Evolutionary conservation across 768 basidiomycete species (phyloP), one percentile per base, ranked within the genome.

Genomic region (Tylopilus sp.): DNA sequence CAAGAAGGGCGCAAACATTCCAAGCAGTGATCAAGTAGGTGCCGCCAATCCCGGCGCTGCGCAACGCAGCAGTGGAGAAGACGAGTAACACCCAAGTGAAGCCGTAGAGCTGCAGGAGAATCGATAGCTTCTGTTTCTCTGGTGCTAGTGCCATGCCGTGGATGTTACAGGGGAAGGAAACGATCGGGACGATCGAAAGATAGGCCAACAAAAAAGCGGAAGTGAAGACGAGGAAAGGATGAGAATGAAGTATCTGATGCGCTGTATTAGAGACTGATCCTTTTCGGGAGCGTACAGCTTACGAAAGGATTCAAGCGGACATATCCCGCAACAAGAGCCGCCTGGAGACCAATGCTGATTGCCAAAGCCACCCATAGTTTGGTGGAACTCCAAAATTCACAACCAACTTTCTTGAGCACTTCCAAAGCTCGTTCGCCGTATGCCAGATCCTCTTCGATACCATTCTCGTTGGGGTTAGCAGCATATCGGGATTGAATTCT

Each of bases 291-390:
- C n/a, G 2, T 3, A 11, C 3, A 44, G 12, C 83, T 59, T 60
- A 88, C 86, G 55, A 80, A 82, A 26, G 82, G 80, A 63, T 88
- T 88, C 38, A 85, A n/a, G 41, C 75, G 69, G 18, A 80, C 58
- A 55, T 78, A 83, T 4, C 72, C 73, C 41, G 72, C 61, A 3
- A 80, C 71, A 7, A 88, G 68, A 3, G 73, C 71, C 2, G 65
- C 70, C 55, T 86, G 79, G 3, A 78, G 56, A 7, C 67, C 75
- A 4, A 75, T 56, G 2, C 74, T 70, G 11, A 82, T 57, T 9
- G 75, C 41, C 33, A 88, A 57, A 1, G 82, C 76, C 0, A 83
- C 57, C 80, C 85, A 88, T 60, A 90, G 85, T 50, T 80, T 80
- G 21, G 73, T 69, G 69, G 81, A 82, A 39, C 69, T 72, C 72